Evolutionary conservation across 768 basidiomycete genomes (phyloP), one percentile per base, ranked within the genome.

Genomic region (Lentinus brumalis): DNA sequence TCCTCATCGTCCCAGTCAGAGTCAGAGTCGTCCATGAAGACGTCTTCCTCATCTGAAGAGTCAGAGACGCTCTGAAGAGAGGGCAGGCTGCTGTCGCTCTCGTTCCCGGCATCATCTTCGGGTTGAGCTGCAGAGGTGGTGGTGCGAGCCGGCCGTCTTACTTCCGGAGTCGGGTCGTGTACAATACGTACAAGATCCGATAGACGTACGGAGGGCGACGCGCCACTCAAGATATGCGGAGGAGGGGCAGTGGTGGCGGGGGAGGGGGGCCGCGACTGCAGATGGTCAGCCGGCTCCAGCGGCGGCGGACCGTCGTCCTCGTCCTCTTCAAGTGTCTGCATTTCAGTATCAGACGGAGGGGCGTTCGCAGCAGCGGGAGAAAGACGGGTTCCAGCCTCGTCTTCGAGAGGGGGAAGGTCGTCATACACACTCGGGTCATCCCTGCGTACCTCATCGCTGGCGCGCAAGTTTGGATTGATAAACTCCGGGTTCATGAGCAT

Each of bases 61-160:
- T 67, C 68, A 4, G 70, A 71, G 0, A 70, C 66, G 9, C 66
- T 66, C 49, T 61, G 66, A 26, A 71, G 53, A 3, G 65, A 59
- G 0, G 70, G 70, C 50, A 71, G 30, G 38, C 70, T 70, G 39
- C 55, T 50, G 49, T 64, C 64, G 57, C 62, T 64, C 4, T 58
- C 54, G 18, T 41, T 60, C n/a, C 49, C 57, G 4, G 5, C 46
- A 5, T 54, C 63, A 29, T 56, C 38, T 2, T 40, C 46, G n/a
- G 21, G 21, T 29, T 29, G 4, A 26, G 46, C 21, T 9, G 8
- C 12, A 26, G 46, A 15, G 21, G 26, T 18, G 21, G 9, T 11
- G 46, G 46, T 46, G 21, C 21, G 21, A 26, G 21, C 21, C 21
- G 21, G 21, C 21, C 21, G 21, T 26, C 21, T 26, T 26, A 11